Evolutionary conservation across 768 basidiomycete genomes (phyloP).

Genomic region (Xerocomellus dryophilus): DNA sequence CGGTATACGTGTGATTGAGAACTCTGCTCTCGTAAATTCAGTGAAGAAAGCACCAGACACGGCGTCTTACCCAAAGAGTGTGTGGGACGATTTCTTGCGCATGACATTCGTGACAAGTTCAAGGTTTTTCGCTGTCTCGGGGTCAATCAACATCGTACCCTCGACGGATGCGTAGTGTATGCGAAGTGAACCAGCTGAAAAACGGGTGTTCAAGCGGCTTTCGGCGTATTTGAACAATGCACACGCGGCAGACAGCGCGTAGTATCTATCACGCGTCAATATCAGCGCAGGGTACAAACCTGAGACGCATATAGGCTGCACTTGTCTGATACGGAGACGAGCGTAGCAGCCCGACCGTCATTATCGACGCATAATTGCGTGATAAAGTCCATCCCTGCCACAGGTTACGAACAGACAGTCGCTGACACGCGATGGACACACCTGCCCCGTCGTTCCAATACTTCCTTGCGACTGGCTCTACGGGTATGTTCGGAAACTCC

Average conservation of each 20-base stretch:
- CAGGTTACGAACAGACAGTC: not conserved
- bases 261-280: constrained; percentile 55
- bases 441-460: constrained; percentile 87
- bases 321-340: constrained; percentile 82
- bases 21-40: constrained; percentile 39
- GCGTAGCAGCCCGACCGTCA: constrained; percentile 75
- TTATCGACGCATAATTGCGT: constrained; percentile 76
- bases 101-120: constrained; percentile 82
- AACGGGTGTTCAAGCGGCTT: constrained; percentile 62
- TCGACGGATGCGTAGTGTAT: constrained; percentile 78
- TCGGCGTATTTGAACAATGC: constrained; percentile 89
- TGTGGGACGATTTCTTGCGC: constrained; percentile 64
- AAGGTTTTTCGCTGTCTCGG: constrained; percentile 82
- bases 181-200: constrained; percentile 63
- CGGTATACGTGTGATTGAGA: constrained; percentile 80
- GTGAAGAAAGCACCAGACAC: not conserved
- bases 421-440: constrained; percentile 23
- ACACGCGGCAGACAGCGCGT: constrained; percentile 79
- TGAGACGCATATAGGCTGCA: constrained; percentile 39
- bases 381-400: constrained; percentile 72
- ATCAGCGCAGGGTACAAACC: constrained; percentile 1
- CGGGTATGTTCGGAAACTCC: constrained; percentile 63
- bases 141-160: constrained; percentile 94
- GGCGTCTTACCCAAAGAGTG: constrained; percentile 66
- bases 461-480: constrained; percentile 71